Conservation (phyloP, 257 asterid species). For the Solanum paucissectum region DNA sequence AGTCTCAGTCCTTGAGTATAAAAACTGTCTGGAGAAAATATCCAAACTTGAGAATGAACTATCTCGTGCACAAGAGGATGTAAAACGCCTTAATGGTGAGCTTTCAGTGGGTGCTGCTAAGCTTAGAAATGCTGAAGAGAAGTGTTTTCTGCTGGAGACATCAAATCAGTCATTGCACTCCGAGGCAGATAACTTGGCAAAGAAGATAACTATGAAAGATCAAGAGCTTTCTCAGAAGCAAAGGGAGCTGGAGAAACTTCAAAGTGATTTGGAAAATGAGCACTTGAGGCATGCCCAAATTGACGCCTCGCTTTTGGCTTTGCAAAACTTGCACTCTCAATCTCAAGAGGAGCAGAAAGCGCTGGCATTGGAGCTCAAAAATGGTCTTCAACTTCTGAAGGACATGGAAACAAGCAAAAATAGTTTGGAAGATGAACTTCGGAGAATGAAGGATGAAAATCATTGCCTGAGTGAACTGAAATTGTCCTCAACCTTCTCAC, state of each 20-base stretch:
- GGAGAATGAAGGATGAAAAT: slow-evolving; percentile 47
- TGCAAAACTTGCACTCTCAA: slow-evolving; percentile 50
- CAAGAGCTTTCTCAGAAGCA: slow-evolving; percentile 60
- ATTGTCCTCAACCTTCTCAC: slow-evolving; percentile 36
- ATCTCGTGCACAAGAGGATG: slow-evolving; percentile 38
- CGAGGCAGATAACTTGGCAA: slow-evolving; percentile 64
- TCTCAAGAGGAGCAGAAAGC: slow-evolving; percentile 63
- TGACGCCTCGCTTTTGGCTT: slow-evolving; percentile 49
- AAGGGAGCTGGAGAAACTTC: slow-evolving; percentile 66
- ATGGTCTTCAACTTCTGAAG: slow-evolving; percentile 43
- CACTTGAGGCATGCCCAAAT: slow-evolving; percentile 31
- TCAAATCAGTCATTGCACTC: slow-evolving; percentile 48
- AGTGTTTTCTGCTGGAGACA: slow-evolving; percentile 38
- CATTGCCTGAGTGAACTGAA: slow-evolving; percentile 30
- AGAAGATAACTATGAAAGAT: slow-evolving; percentile 63
- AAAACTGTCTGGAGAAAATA: slow-evolving; percentile 52
- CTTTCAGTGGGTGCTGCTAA: slow-evolving; percentile 31
- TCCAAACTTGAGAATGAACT: slow-evolving; percentile 52
- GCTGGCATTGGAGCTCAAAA: slow-evolving; percentile 51
- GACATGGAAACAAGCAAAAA: slow-evolving; percentile 47
- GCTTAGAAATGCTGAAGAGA: slow-evolving; percentile 47
- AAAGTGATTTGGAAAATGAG: slow-evolving; percentile 47
- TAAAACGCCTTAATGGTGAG: slow-evolving; percentile 45
- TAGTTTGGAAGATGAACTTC: slow-evolving; percentile 57
- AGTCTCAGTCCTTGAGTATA: slow-evolving; percentile 44